Conservation (phyloP, 23 red algal species). For the Cyanidiococcus yangmingshanensis region DNA sequence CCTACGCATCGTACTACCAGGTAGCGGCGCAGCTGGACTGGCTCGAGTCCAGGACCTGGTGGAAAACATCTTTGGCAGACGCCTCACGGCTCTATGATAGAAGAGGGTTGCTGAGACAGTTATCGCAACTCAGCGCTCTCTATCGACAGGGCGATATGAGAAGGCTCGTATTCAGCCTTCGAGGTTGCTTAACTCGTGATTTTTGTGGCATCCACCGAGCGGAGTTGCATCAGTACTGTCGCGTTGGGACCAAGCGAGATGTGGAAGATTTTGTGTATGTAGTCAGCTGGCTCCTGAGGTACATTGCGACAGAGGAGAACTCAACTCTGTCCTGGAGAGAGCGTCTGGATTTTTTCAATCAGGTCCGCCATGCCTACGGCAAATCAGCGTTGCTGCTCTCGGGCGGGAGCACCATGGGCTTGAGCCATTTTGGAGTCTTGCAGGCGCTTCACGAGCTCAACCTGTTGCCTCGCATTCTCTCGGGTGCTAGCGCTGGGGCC, state of each 20-base stretch:
- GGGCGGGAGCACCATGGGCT: constrained; percentile 73
- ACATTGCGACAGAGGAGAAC: constrained; percentile 14
- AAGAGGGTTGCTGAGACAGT: constrained; percentile 31
- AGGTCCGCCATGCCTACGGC: constrained; percentile 88
- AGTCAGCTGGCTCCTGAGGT: constrained; percentile 54
- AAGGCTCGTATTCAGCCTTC: constrained; percentile 46
- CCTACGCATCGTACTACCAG: constrained; percentile 45
- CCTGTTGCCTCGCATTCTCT: constrained; percentile 77
- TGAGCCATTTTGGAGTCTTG: constrained; percentile 79
- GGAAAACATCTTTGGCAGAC: constrained; percentile 16
- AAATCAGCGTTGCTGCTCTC: constrained; percentile 88
- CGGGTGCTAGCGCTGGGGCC: constrained; percentile 76
- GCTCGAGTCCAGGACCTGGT: constrained; percentile 27
- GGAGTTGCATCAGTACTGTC: constrained; percentile 51
- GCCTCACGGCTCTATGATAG: constrained; percentile 25
- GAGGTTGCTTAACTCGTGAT: constrained; percentile 53
- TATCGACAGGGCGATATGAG: constrained; percentile 47
- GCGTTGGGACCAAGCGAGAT: constrained; percentile 53
- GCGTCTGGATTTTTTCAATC: constrained; percentile 70
- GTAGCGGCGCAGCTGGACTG: constrained; percentile 41
- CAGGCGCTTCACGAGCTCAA: constrained; percentile 60
- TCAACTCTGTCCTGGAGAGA: constrained; percentile 30
- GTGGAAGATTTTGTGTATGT: constrained; percentile 96
- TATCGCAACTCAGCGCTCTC: constrained; percentile 41
- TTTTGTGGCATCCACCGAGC: constrained; percentile 77